phyloP scores from a whole-genome alignment of 805 yeast genomes.

The Saccharomycopsis selenospora region DNA sequence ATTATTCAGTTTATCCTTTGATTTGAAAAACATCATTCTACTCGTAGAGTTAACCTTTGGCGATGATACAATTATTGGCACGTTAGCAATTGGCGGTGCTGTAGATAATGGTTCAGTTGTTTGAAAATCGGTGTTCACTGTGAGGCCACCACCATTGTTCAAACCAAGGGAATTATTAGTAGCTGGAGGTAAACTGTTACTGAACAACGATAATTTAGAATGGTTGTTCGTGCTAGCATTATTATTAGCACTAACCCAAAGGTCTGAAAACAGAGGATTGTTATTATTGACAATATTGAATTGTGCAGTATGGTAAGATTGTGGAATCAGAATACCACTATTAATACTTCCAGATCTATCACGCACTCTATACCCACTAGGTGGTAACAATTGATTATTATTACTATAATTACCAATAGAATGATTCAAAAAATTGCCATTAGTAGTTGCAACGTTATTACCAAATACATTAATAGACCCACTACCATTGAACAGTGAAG shows the following conservation, averaged over 20 bases:
- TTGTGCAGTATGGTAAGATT: constrained; percentile 20
- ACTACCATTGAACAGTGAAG: no score
- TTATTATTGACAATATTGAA: constrained; percentile 4
- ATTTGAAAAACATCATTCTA: constrained; percentile 8
- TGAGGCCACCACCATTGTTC: background rate
- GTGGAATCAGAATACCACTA: constrained; percentile 17
- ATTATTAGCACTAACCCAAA: background rate
- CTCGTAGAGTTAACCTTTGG: background rate
- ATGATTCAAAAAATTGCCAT: constrained; percentile 1
- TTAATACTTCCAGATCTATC: constrained; percentile 21
- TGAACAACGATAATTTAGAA: background rate
- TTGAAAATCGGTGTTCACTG: background rate
- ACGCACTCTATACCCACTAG: constrained; percentile 9
- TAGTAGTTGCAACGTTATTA: background rate
- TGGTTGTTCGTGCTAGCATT: background rate
- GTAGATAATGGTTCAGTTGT: background rate
- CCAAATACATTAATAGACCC: no score
- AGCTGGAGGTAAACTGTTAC: background rate
- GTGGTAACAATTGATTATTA: background rate
- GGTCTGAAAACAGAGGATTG: background rate
- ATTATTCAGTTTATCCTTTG: constrained; percentile 7
- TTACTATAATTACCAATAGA: background rate
- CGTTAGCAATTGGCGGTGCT: no score
- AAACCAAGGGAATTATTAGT: background rate
- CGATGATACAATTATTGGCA: no score